Base-by-base conservation (phyloP, 1,284 basidiomycete genomes). In the Golubevia pallescens region DNA sequence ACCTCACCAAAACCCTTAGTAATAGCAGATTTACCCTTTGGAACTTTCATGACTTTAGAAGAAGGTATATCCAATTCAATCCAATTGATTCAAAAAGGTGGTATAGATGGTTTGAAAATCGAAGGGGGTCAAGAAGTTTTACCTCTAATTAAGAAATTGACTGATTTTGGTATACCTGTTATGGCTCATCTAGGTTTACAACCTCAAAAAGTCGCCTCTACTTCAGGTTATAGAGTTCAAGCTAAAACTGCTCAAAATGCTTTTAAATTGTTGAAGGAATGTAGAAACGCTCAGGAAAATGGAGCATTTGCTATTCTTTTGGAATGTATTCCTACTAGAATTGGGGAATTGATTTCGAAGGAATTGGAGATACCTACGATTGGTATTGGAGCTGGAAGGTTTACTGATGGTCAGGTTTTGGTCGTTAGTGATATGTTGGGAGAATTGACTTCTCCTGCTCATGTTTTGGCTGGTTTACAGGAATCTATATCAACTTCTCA, bases 391-490 rank as follows among this genome's bases (percentile, higher is more conserved):
- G 58, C 58, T 24, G 58, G 58, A 8, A 59, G 58, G 10, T 19
- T 14, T 19, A 32, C 24, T 23, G 23, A 28, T 21, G 58, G 58
- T 21, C 58, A 59, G n/a, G 51, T 59, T 21, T 53, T 59, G 34
- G 58, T 59, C 8, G 10, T 32, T 53, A 19, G 24, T 42, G 58
- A 59, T 53, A 28, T 59, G 58, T 24, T 59, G 19, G 28, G 28
- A 28, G 82, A 84, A 23, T 68, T 83, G 16, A 77, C 78, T 14
- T 68, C 70, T 19, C 77, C 83, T 13, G 72, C 66, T 1, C 77
- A 80, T 56, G 70, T 85, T 16, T 58, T 82, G 8, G 73, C 78
- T 3, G 76, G 62, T 14, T 62, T 75, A 2, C 10, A 24, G n/a
- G 28, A 28, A 28, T 28, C 28, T 28, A 16, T 24, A 14, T 13